Percentiles rank a stretch among this genome's conserved stretches.
phyloP scores from a whole-genome alignment of 768 basidiomycete genomes.

The Gymnopilus dilepis region DNA sequence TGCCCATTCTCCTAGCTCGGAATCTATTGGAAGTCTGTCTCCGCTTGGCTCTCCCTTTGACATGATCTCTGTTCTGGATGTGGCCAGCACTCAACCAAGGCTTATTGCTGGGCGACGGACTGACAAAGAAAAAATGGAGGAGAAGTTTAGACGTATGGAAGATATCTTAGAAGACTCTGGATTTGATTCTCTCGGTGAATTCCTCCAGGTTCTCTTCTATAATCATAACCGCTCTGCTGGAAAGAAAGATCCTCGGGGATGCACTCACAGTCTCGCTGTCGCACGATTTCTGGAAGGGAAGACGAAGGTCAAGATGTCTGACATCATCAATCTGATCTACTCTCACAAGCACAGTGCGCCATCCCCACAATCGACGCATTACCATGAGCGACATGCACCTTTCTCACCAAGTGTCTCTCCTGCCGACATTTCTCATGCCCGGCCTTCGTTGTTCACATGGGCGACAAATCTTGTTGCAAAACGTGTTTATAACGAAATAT shows the following conservation, averaged over 20 bases:
- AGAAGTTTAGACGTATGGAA: neutral
- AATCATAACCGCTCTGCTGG: neutral
- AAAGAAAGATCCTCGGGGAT: neutral
- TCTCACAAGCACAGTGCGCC: conserved; percentile 16
- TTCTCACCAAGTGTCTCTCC: neutral
- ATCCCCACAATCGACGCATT: conserved; percentile 13
- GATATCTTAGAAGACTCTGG: neutral
- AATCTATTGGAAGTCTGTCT: too few species aligned
- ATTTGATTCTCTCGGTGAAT: neutral
- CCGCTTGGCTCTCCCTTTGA: too few species aligned
- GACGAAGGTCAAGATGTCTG: conserved; percentile 19
- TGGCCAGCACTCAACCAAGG: neutral
- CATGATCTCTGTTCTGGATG: too few species aligned
- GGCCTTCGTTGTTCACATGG: neutral
- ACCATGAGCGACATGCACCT: neutral
- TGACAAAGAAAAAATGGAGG: neutral
- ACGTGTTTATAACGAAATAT: conserved; percentile 1
- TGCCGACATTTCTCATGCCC: neutral
- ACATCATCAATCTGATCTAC: conserved; percentile 25
- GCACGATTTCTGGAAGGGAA: conserved; percentile 21
- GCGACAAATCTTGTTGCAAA: conserved; percentile 5
- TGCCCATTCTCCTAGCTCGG: too few species aligned
- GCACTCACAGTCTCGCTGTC: conserved; percentile 8
- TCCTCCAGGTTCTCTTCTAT: neutral
- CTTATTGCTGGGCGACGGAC: neutral